Evolutionary conservation across 345 rosid genomes (phyloP), one percentile per base, ranked within the genome.

Genomic region (Melaleuca quinquenervia): DNA sequence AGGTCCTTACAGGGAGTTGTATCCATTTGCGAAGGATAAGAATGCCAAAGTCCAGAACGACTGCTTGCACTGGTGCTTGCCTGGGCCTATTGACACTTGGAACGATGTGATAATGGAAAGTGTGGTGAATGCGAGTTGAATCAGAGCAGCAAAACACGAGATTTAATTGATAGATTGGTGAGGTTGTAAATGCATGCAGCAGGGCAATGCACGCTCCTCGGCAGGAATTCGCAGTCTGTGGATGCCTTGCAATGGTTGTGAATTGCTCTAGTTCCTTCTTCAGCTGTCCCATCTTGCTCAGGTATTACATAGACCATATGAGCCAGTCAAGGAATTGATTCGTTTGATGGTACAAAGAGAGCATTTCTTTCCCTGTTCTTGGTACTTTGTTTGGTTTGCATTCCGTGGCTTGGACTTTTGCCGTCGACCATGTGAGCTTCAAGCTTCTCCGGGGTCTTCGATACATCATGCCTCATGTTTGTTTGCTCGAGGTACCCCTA

Each of bases 11-110:
- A 87, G 99, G 55, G 84, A 91, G 89, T 93, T 92, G 56, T 88
- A 93, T 9, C 98, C 99, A 11, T 95, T 91, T 85, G 94, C 95
- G 0, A 85, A 91, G 91, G 94, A 93, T 83, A 90, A 89, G 87
- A 93, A 93, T 21, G 96, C 94, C 9, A 90, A 62, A 36, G 97
- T 95, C 87, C 99, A 94, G 92, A 94, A 95, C 13, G 99, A 97
- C 82, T 97, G 99, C 85, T 83, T 97, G 87, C 99, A 95, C 90
- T 97, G 99, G 99, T 97, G 99, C 90, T 90, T 97, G 87, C 99
- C 99, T 2, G 99, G 99, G 70, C 98, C 99, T 11, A 89, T 96
- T 4, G 99, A 97, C 89, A 86, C 88, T 52, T 93, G 94, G 95
- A 97, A 95, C 88, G 98, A 94, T 86, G 92, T 96, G 89, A 95